Evolutionary conservation across 208 protist genomes (phyloP), one percentile per base, ranked within the genome.

Genomic region (Trypanosoma rangeli): DNA sequence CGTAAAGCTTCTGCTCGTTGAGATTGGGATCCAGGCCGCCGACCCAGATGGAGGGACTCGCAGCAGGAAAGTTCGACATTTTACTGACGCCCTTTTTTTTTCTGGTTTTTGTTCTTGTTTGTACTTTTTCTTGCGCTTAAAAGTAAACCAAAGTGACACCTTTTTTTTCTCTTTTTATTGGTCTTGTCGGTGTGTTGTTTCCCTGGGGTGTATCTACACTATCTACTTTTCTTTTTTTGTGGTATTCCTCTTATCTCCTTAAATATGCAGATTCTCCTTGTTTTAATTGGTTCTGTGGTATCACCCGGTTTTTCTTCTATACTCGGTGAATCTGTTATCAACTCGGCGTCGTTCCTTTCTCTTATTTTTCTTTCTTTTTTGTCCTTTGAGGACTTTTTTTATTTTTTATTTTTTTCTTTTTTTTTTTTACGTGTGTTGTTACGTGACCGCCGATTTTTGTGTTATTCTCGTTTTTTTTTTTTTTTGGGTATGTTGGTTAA

Each of bases 41-140:
- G 60, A 99, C 98, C 86, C 98, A 99, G 69, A 99, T 97, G 50
- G 98, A 99, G 42, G 92, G 88, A 62, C 94, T 97, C 54, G 80
- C 86, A 70, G 79, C 78, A 82, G 81, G 53, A 73, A 72, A 80
- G 35, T 29, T 67, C 15, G 71, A 74, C 63, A 76, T 72, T n/a
- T 53, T 65, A 42, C 39, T 5, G 4, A n/a, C 20, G 3, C 20
- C 20, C 12, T 16, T 63, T 70, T 26, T 26, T 60, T 18, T 71
- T 59, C n/a, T n/a, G n/a, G 18, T 46, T n/a, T 31, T 59, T 0
- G 16, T 10, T 59, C 20, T 20, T 57, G 52, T 75, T 75, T 75
- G 74, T 75, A 8, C 61, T 70, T 64, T 61, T 5, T 64, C 12
- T 58, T 50, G n/a, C 58, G 29, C 49, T 15, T 57, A 15, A 26